Evolutionary conservation across 2,329 filamentous ascomycete genomes (phyloP).

Genomic region (Alternaria triticimaculans): DNA sequence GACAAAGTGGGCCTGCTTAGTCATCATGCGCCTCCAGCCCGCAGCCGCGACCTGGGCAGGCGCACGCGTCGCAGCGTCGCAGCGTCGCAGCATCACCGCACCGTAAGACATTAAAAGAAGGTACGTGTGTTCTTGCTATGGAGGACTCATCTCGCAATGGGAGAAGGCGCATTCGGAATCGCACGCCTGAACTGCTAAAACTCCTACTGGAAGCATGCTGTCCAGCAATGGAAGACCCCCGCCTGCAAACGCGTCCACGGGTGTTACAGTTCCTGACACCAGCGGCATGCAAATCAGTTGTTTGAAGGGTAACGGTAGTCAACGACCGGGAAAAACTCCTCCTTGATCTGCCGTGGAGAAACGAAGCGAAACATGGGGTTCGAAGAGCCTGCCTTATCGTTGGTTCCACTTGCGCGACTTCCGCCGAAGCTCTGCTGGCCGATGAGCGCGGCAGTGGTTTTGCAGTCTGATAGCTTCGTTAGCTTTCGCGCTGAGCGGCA

Average conservation of each 20-base stretch:
- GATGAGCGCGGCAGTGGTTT: constrained; percentile 48
- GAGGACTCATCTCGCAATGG: not conserved
- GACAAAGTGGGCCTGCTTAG: not conserved
- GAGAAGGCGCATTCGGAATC: not conserved
- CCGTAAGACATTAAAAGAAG: not conserved
- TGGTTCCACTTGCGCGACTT: constrained; percentile 60
- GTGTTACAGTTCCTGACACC: not conserved
- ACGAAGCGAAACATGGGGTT: constrained; percentile 60
- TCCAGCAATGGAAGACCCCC: not conserved
- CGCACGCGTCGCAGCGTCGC: not conserved
- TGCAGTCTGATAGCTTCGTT: constrained; percentile 24
- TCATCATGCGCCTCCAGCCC: not conserved
- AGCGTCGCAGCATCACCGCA: not conserved
- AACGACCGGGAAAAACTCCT: constrained; percentile 56
- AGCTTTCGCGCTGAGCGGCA: not conserved
- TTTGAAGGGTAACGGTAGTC: constrained; percentile 61
- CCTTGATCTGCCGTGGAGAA: constrained; percentile 61
- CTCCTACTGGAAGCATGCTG: not conserved
- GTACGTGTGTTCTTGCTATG: not conserved
- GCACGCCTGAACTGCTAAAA: not conserved
- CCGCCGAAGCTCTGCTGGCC: constrained; percentile 59
- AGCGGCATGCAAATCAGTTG: constrained; percentile 7
- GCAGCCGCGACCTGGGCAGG: not conserved
- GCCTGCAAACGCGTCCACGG: not conserved
- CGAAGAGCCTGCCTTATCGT: constrained; percentile 62